These are phyloP conservation scores for Fusarium mundagurra DNA, from an alignment of 2,329 filamentous ascomycete genomes.

Conservation along the genomic window DNA sequence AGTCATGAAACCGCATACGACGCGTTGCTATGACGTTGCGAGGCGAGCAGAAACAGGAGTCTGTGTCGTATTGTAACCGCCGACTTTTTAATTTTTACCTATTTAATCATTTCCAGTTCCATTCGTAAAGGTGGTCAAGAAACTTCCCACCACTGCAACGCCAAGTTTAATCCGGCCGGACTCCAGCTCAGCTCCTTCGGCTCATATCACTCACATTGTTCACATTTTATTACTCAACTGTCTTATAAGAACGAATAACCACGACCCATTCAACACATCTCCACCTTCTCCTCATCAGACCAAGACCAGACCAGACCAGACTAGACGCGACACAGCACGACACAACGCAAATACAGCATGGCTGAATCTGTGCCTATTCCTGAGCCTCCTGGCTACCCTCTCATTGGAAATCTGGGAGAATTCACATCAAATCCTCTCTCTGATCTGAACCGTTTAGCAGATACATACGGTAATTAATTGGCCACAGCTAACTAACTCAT, in stretches of 20 bases:
- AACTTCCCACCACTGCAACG: conserved; percentile 11
- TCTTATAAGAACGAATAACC: not conserved
- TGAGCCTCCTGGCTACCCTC: conserved; percentile 69
- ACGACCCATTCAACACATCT: not conserved
- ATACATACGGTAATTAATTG: conserved; percentile 68
- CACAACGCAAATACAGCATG: conserved; percentile 37
- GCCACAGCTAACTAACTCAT: not conserved
- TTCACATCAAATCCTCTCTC: conserved; percentile 68
- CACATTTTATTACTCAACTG: not conserved
- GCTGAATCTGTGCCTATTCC: conserved; percentile 63
- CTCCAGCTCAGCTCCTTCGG: not conserved
- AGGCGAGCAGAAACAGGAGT: conserved; percentile 5
- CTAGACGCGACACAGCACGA: not conserved
- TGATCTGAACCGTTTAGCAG: conserved; percentile 66
- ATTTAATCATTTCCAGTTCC: not conserved
- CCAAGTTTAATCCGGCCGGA: not conserved
- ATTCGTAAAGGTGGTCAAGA: not conserved
- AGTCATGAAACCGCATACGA: not conserved
- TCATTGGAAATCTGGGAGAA: conserved; percentile 73
- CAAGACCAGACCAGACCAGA: not conserved
- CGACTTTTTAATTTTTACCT: not conserved
- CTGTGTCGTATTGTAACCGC: not conserved
- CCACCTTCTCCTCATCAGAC: not conserved
- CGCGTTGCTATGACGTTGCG: conserved; percentile 22
- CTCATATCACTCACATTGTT: conserved; percentile 6